phyloP scores from a whole-genome alignment of 192 early-diverging fungal genomes.

The Chytriomyces sp. region DNA sequence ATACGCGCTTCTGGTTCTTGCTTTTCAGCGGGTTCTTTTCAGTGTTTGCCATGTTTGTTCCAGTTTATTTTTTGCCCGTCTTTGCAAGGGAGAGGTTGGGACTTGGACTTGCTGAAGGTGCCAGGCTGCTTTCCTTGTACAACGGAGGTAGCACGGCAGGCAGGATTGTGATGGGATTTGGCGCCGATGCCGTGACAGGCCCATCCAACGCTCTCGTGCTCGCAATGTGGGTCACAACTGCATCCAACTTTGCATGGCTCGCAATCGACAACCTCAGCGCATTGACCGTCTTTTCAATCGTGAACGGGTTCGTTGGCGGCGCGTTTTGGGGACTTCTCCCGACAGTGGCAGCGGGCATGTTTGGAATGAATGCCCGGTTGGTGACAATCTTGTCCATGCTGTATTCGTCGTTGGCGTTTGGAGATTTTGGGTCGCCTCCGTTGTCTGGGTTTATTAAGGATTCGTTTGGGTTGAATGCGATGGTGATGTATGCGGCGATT shows the following conservation, averaged over 20 bases:
- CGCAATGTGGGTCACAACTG: conserved; percentile 37
- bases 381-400: conserved; percentile 21
- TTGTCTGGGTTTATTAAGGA: not conserved
- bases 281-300: conserved; percentile 43
- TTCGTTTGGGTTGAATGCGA: not conserved
- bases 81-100: not conserved
- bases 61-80: conserved; percentile 1
- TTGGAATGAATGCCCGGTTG: conserved; percentile 16
- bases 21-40: not conserved
- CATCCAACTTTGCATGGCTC: conserved; percentile 53
- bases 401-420: conserved; percentile 23
- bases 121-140: conserved; percentile 56
- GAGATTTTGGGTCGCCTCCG: conserved; percentile 25
- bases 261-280: conserved; percentile 42
- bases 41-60: conserved; percentile 17
- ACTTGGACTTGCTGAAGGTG: not conserved
- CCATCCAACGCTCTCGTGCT: conserved; percentile 65
- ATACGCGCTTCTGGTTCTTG: not conserved
- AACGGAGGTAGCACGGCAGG: conserved; percentile 70
- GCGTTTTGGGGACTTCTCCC: conserved; percentile 54
- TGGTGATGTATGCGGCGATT: conserved; percentile 13
- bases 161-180: conserved; percentile 66
- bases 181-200: conserved; percentile 62
- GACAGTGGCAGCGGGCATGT: conserved; percentile 18
- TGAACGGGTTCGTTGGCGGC: conserved; percentile 53